Conservation (phyloP, 345 rosid genomes). For the Corymbia maculata region DNA sequence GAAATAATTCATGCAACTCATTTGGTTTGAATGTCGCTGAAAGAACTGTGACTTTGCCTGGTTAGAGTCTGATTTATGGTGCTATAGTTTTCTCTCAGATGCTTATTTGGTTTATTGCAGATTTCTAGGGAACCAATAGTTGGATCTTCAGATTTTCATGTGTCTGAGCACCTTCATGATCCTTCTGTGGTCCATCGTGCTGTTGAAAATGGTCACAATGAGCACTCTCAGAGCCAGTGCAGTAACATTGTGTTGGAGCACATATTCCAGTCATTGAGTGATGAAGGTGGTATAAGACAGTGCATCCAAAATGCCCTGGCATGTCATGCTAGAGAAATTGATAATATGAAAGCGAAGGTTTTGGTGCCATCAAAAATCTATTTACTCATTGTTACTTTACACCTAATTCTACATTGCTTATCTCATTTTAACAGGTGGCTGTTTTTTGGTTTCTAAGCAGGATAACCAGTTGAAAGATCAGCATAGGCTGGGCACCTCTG, state of each 20-base stretch:
- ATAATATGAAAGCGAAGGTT: slow-evolving; percentile 23
- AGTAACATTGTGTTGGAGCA: slow-evolving; percentile 35
- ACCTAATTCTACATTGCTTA: neutral
- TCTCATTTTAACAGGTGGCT: neutral
- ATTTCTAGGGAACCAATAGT: slow-evolving; percentile 3
- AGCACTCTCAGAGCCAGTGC: slow-evolving; percentile 13
- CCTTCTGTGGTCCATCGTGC: neutral
- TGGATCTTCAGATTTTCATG: neutral
- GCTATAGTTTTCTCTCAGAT: neutral
- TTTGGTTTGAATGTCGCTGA: neutral
- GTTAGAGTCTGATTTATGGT: neutral
- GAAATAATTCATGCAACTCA: neutral
- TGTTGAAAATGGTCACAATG: slow-evolving; percentile 8
- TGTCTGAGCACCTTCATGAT: slow-evolving; percentile 1
- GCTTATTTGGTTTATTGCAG: slow-evolving; percentile 13
- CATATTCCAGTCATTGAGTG: slow-evolving; percentile 32
- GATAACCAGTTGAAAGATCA: slow-evolving; percentile 23
- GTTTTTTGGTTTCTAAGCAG: slow-evolving; percentile 24
- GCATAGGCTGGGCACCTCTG: slow-evolving; percentile 7
- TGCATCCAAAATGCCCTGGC: slow-evolving; percentile 41
- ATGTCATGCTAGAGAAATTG: slow-evolving; percentile 7
- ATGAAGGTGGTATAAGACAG: slow-evolving; percentile 30
- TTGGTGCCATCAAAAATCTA: neutral
- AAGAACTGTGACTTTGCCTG: neutral
- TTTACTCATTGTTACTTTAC: neutral